phyloP scores from a whole-genome alignment of 331 rosid species.

The Phaseolus coccineus region DNA sequence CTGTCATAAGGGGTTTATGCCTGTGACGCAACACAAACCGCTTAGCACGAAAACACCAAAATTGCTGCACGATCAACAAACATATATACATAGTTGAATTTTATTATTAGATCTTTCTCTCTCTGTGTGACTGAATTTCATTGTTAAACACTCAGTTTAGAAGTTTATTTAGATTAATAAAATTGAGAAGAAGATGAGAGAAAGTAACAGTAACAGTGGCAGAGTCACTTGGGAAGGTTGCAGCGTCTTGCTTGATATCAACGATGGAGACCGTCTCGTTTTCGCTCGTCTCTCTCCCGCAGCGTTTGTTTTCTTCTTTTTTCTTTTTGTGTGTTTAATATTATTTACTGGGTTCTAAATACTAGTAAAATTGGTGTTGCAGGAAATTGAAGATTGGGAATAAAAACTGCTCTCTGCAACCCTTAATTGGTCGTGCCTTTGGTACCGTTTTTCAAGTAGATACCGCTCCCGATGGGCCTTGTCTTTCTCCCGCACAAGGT shows the following conservation, averaged over 20 bases:
- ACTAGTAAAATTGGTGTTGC: not conserved
- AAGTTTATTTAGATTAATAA: not conserved
- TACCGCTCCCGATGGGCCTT: constrained; percentile 57
- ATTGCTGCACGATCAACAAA: not conserved
- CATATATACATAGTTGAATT: not conserved
- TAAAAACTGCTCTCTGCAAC: constrained; percentile 73
- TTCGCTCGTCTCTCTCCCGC: constrained; percentile 88
- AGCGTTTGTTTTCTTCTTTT: constrained; percentile 56
- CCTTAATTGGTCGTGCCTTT: constrained; percentile 74
- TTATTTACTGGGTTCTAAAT: not conserved
- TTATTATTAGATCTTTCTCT: not conserved
- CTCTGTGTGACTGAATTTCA: not conserved
- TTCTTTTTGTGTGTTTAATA: not conserved
- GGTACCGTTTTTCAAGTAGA: constrained; percentile 89
- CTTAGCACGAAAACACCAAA: not conserved
- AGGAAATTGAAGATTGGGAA: constrained; percentile 83
- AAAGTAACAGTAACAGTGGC: constrained; percentile 48
- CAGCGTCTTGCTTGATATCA: constrained; percentile 93
- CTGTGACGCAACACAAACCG: not conserved
- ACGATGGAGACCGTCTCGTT: constrained; percentile 90
- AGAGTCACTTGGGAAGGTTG: constrained; percentile 91
- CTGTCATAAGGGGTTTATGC: not conserved
- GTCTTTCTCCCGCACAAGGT: constrained; percentile 66
- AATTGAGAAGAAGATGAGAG: constrained; percentile 19
- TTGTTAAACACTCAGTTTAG: not conserved